Evolutionary conservation across 163 green algal genomes (phyloP), one percentile per base, ranked within the genome.

Genomic region (Chlorella variabilis): DNA sequence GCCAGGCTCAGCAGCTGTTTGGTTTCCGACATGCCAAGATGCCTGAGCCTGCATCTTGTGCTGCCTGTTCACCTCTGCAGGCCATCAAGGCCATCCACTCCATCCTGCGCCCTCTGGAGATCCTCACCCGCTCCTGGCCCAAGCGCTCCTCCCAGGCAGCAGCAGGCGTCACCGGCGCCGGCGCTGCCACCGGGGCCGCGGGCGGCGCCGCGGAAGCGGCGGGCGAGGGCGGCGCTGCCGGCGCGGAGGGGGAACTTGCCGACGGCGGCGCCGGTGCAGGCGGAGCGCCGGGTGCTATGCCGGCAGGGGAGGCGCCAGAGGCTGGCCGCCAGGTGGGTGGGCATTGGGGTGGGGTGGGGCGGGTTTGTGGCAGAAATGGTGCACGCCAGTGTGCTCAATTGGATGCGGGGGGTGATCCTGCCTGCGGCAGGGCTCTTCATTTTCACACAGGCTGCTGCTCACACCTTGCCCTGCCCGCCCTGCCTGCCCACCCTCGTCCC

Each of bases 31-130:
- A 11, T 54, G 45, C 45, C 15, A 23, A 23, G 11, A 15, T 54
- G 45, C 11, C 11, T 54, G 45, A 23, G 45, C 38, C 25, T 39
- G 65, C 39, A 63, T n/a, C 23, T 33, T 29, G 18, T n/a, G 15
- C 45, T 54, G 15, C 45, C 45, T 54, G 11, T 54, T 54, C 45
- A 54, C 45, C 45, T 15, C 29, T 89, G 75, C 83, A 95, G 83
- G 90, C 91, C 11, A 38, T 76, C 20, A 88, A 86, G 68, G 70
- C 85, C 27, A 84, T 96, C 39, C 92, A 84, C 38, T 51, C 87
- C 70, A 90, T 98, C 4, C 83, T 98, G 39, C 93, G 93, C 62
- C 90, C 93, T 0, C 83, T 98, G 71, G 95, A 98, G 85, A 84
- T 94, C 49, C 87, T 98, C 33, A 97, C 95, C 1, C 90, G 95